Base-by-base conservation (phyloP, 768 basidiomycete species). In the Leccinum truebloodii region DNA sequence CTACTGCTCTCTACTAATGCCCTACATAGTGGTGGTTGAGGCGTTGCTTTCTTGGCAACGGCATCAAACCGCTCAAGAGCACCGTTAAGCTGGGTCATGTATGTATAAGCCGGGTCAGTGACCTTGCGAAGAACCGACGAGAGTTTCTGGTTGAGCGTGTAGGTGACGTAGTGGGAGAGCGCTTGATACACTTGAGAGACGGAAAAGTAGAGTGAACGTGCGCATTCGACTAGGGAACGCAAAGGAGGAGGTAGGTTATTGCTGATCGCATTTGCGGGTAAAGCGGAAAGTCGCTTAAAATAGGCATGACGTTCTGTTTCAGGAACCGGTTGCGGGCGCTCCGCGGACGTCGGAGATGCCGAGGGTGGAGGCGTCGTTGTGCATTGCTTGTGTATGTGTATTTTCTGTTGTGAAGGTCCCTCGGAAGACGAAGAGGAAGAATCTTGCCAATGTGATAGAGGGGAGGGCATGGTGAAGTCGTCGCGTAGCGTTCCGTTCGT, bases 61-160 rank as follows among this genome's bases (percentile, higher is more conserved):
- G 87, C 81, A 72, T 99, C 96, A 72, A 98, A 98, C 6, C 87
- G 87, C 71, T 98, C 96, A 57, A 98, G 82, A 2, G 92, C 87
- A 59, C 87, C 86, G 73, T 98, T 95, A 9, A 98, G 80, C 62
- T 87, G 86, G 59, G 84, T 80, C 82, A 97, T 91, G 67, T 91
- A 90, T 46, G 79, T 74, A 69, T 86, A 88, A 2, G 94, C 92
- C 13, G 94, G 90, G 63, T 93, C 89, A 59, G 98, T 83, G 30
- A 96, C 89, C 69, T 94, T 92, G 52, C 84, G 80, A 59, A 98
- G 81, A 7, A 92, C 84, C 4, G 87, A 85, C 6, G 93, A 86
- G 28, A 95, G 80, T 22, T 92, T 85, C 55, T 95, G 92, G 69
- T 94, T 88, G 61, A 88, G 84, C 32, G 89, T 89, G 63, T 90